Evolutionary conservation across 2,329 filamentous ascomycete species (phyloP).

Genomic region (Sarocladium brachiariae): DNA sequence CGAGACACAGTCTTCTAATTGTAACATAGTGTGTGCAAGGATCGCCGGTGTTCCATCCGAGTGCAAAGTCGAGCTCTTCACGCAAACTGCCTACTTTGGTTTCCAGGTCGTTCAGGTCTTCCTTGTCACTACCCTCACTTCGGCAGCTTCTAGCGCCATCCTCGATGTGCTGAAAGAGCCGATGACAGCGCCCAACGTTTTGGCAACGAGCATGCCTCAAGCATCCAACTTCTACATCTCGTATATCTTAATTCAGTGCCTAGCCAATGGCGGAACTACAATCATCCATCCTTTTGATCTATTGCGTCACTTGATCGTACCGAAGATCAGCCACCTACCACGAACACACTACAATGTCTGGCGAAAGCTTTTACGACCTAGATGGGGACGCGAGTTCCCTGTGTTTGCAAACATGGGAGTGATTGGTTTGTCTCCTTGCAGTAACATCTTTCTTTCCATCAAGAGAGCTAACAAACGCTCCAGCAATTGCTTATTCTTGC

Average conservation of each 20-base stretch:
- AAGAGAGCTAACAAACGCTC: background rate
- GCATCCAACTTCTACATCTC: conserved; percentile 90
- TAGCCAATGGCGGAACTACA: conserved; percentile 68
- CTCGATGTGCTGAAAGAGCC: conserved; percentile 59
- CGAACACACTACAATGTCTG: conserved; percentile 74
- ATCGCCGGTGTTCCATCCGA: conserved; percentile 72
- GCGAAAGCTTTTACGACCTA: conserved; percentile 64
- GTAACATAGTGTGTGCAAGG: conserved; percentile 59
- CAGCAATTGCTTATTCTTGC: conserved; percentile 6
- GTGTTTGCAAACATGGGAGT: conserved; percentile 75
- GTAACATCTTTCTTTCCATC: too few relatives aligned
- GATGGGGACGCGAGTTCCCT: conserved; percentile 79
- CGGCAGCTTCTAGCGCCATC: conserved; percentile 67
- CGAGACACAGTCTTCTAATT: background rate
- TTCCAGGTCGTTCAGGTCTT: conserved; percentile 93
- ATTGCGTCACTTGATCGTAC: conserved; percentile 47
- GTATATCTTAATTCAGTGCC: conserved; percentile 88
- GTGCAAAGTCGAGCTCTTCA: conserved; percentile 77
- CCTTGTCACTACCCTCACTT: conserved; percentile 75
- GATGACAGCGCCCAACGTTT: conserved; percentile 49
- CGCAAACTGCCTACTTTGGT: conserved; percentile 84
- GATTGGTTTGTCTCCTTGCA: conserved; percentile 50
- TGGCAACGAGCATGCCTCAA: conserved; percentile 69
- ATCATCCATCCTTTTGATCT: conserved; percentile 68
- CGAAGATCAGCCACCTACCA: conserved; percentile 69